Evolutionary conservation across 225 moss, liverwort and hornwort species (phyloP), one percentile per base, ranked within the genome.

Genomic region (Lunularia cruciata): DNA sequence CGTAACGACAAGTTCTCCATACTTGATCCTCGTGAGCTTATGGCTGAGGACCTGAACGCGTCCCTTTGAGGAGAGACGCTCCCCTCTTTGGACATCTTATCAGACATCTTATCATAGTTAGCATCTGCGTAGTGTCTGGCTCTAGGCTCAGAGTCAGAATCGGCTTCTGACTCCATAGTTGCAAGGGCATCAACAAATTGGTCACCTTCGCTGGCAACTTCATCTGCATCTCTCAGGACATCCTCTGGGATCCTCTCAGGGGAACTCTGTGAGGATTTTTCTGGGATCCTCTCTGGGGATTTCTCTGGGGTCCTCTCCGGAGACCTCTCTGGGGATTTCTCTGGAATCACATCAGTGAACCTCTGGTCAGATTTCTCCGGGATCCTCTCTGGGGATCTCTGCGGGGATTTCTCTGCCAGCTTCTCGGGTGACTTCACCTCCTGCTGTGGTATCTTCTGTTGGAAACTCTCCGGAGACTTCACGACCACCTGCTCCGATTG

Each of bases 121-220:
- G 31, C 4, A 67, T 75, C 72, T 57, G 28, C 62, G 16, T 72
- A 59, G 45, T 65, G 75, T 61, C 28, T 69, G 11, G 42, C n/a
- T 58, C 63, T 36, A 67, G 75, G 15, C 32, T 83, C 82, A 1
- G 72, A 83, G 47, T 83, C 78, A 57, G 69, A 75, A 30, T 83
- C 78, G 51, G 36, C 77, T 74, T 82, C 78, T 61, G 82, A 69
- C 22, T 78, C 82, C 75, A 83, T 83, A 16, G 82, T 83, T 59
- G 82, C 72, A 53, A 78, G 64, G 59, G 82, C 82, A 69, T 83
- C 82, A 40, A 78, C 71, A 65, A 83, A 83, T 33, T 83, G 78
- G 10, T 83, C 82, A 28, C 63, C 63, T 56, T 83, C 82, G 59
- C 78, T 78, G 57, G 57, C 78, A 63, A 37, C 82, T n/a, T 83